Evolutionary conservation across 805 yeast species (phyloP), one percentile per base, ranked within the genome.

Genomic region (Wickerhamiella vanderwaltii): DNA sequence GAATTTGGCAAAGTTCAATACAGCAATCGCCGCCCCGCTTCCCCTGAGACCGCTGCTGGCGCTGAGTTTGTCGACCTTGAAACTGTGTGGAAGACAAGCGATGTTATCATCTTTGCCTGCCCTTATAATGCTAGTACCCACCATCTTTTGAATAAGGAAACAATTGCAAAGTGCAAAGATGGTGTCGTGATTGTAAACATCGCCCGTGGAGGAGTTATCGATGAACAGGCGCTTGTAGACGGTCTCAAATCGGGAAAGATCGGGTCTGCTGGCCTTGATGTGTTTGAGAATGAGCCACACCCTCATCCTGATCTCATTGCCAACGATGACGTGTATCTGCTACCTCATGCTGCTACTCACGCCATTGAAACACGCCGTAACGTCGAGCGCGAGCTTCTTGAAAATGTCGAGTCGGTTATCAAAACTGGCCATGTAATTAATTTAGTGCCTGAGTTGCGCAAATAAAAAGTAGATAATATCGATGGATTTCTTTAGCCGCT

Each of bases 341-440:
- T 82, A 49, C 96, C 96, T 12, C 96, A 86, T 58, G 76, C 83
- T 79, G 96, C 95, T 20, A 83, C 95, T 0, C 76, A 75, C 56
- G 67, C 88, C 4, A 61, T 62, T 40, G 93, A 85, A 61, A 80
- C 94, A 4, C 71, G 76, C 55, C 62, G 65, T 49, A 68, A 68
- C 48, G 78, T 85, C 87, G 95, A 87, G 59, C 77, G 71, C 46
- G 73, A 72, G 58, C 79, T 77, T 23, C 75, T 79, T 20, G 68
- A 68, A 20, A 85, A 84, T 56, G 76, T 80, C 9, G 59, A 61
- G 39, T 57, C 63, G 12, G 74, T 63, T 36, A 56, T 82, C 26
- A 59, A 64, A 12, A 70, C 77, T 0, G 93, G 91, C 6, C 74
- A 71, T 54, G 79, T 84, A 5, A 59, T 71, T 45, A 65, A 79